phyloP scores from a whole-genome alignment of 768 basidiomycete genomes.

The Cytidiella melzeri region DNA sequence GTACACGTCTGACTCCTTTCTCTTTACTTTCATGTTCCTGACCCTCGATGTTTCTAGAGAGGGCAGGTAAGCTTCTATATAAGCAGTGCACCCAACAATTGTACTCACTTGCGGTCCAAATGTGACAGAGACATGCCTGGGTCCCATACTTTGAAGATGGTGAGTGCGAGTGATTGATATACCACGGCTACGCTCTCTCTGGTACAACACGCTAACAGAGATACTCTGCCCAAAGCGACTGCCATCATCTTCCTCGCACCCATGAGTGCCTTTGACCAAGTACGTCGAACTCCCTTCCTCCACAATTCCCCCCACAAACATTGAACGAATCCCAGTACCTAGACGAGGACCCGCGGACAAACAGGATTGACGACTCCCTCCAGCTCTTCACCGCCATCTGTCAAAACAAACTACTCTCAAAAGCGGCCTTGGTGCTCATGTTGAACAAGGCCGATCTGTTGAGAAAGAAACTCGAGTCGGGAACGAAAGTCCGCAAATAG shows the following conservation, averaged over 20 bases:
- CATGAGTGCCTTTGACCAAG: slow-evolving; percentile 85
- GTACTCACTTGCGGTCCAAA: background rate
- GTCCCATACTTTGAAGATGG: slow-evolving; percentile 84
- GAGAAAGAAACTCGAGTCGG: slow-evolving; percentile 61
- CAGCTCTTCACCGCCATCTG: slow-evolving; percentile 74
- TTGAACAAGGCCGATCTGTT: slow-evolving; percentile 79
- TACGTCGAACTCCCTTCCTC: slow-evolving; percentile 27
- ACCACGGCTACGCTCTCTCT: too few relatives aligned
- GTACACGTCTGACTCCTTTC: slow-evolving; percentile 29
- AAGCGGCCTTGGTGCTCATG: slow-evolving; percentile 67
- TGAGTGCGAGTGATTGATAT: too few relatives aligned
- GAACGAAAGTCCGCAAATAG: slow-evolving; percentile 70
- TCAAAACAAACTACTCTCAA: slow-evolving; percentile 65
- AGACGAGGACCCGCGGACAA: slow-evolving; percentile 74
- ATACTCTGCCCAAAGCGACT: too few relatives aligned
- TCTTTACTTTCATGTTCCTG: background rate
- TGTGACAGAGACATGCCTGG: slow-evolving; percentile 65
- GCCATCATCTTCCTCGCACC: slow-evolving; percentile 86
- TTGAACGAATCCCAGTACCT: slow-evolving; percentile 49
- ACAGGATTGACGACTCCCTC: slow-evolving; percentile 77
- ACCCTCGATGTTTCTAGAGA: slow-evolving; percentile 33
- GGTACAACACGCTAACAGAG: too few relatives aligned
- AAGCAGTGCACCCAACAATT: slow-evolving; percentile 7
- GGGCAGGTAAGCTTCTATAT: slow-evolving; percentile 44
- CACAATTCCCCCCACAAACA: too few relatives aligned